Conservation (phyloP, 331 rosid genomes). For the Prunus yedoensis region DNA sequence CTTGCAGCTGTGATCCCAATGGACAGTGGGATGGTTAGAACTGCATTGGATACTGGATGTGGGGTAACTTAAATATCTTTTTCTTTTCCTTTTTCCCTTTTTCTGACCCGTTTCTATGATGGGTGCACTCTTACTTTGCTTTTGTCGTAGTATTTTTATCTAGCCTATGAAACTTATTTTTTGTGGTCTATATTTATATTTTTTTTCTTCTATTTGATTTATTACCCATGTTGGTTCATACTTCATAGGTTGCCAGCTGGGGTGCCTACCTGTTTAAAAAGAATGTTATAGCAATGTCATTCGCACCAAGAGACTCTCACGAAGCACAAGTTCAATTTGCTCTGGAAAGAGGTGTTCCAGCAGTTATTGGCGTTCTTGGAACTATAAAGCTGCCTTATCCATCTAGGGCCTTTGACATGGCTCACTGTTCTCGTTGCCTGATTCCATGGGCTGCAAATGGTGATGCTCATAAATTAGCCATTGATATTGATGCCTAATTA, state of each 20-base stretch:
- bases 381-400: conserved; percentile 79
- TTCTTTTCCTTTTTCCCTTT: conserved; percentile 14
- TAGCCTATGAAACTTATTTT: neutral
- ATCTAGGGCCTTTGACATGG: conserved; percentile 78
- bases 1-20: conserved; percentile 73
- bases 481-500: neutral
- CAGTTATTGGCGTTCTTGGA: conserved; percentile 84
- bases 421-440: conserved; percentile 91
- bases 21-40: conserved; percentile 67
- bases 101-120: no score
- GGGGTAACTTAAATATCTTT: conserved; percentile 56
- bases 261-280: conserved; percentile 76
- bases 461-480: conserved; percentile 27
- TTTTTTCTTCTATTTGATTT: conserved; percentile 25
- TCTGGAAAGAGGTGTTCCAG: conserved; percentile 90
- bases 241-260: conserved; percentile 77
- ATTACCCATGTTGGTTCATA: conserved; percentile 20
- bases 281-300: conserved; percentile 73
- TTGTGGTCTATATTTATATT: neutral
- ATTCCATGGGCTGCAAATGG: conserved; percentile 81
- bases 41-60: conserved; percentile 82
- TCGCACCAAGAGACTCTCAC: conserved; percentile 88
- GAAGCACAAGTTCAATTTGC: conserved; percentile 98
- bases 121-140: no score
- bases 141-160: neutral